A percentile compares a stretch with the other conserved stretches of the same genome.
Evolutionary conservation across 176 grass and related monocot species (phyloP).

Genomic region (Metroxylon sagu): DNA sequence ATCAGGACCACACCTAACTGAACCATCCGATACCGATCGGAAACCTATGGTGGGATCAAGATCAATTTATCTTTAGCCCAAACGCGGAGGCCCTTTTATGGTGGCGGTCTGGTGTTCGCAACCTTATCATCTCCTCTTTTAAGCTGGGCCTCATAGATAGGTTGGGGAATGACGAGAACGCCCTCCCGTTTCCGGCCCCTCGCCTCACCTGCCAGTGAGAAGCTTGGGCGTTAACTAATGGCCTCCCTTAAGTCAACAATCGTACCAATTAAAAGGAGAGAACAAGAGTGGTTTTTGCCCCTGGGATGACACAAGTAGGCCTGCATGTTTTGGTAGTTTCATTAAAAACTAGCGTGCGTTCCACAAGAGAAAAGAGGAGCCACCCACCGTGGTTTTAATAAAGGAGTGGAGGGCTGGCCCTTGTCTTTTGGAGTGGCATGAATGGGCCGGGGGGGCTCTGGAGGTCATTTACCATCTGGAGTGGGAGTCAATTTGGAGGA

Average conservation of each 20-base stretch:
- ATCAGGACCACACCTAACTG: conserved; percentile 36
- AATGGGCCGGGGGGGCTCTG: conserved; percentile 17
- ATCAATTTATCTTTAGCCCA: neutral
- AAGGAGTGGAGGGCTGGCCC: conserved; percentile 15
- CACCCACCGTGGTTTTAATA: conserved; percentile 24
- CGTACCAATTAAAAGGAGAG: conserved; percentile 13
- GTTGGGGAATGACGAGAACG: conserved; percentile 1
- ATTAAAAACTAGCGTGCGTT: conserved; percentile 10
- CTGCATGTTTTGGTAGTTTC: conserved; percentile 15
- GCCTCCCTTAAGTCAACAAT: conserved; percentile 25
- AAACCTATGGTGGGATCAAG: conserved; percentile 2
- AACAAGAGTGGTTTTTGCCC: neutral
- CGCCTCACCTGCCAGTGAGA: neutral
- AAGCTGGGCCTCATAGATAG: conserved; percentile 23
- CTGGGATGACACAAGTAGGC: conserved; percentile 8
- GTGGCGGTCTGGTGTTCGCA: conserved; percentile 37
- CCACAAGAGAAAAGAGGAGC: conserved; percentile 13
- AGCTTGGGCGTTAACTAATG: conserved; percentile 13
- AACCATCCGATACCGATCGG: conserved; percentile 37
- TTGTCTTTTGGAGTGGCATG: conserved; percentile 2
- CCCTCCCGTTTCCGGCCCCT: neutral
- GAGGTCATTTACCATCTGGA: conserved; percentile 36
- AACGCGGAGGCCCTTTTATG: conserved; percentile 23
- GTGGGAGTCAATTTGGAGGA: conserved; percentile 77
- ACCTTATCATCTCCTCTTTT: conserved; percentile 42